A percentile compares a stretch with the other conserved stretches of the same genome.
phyloP scores from a whole-genome alignment of 2,329 filamentous ascomycete species.

The Fonsecaea erecta region DNA sequence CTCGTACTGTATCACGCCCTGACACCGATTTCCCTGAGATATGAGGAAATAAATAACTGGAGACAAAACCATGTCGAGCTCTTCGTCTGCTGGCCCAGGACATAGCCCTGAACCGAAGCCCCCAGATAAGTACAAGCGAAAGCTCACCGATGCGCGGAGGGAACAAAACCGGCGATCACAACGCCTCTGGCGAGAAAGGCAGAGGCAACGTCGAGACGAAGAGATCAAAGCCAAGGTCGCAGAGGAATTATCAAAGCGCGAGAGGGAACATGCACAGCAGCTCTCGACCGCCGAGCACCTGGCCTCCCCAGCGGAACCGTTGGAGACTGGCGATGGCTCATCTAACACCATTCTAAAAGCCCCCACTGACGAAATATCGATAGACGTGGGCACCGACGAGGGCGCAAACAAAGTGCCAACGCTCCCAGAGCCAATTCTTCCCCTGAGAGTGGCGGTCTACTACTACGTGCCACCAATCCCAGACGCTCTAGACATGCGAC shows the following conservation, averaged over 20 bases:
- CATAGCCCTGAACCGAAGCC: neutral
- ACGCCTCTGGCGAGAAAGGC: conserved; percentile 29
- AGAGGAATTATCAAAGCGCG: conserved; percentile 13
- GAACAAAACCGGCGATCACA: conserved; percentile 34
- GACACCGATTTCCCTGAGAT: neutral
- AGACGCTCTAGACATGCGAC: conserved; percentile 20
- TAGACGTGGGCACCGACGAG: neutral
- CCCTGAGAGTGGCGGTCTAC: conserved; percentile 21
- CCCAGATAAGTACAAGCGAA: conserved; percentile 39
- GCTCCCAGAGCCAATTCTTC: conserved; percentile 18
- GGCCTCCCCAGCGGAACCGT: neutral
- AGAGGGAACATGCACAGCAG: neutral
- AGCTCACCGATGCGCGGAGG: conserved; percentile 33
- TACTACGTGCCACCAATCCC: conserved; percentile 26
- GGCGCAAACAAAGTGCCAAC: neutral
- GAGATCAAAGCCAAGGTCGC: conserved; percentile 25
- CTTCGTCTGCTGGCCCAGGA: neutral
- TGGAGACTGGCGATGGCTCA: neutral
- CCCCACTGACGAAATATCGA: neutral
- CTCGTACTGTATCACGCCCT: too few relatives aligned
- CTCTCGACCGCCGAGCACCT: neutral
- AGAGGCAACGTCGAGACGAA: conserved; percentile 27
- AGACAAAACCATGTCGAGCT: neutral
- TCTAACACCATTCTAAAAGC: neutral
- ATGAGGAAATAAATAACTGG: neutral